Evolutionary conservation across 2,329 filamentous ascomycete genomes (phyloP).

Genomic region (Trichophyton equinum): DNA sequence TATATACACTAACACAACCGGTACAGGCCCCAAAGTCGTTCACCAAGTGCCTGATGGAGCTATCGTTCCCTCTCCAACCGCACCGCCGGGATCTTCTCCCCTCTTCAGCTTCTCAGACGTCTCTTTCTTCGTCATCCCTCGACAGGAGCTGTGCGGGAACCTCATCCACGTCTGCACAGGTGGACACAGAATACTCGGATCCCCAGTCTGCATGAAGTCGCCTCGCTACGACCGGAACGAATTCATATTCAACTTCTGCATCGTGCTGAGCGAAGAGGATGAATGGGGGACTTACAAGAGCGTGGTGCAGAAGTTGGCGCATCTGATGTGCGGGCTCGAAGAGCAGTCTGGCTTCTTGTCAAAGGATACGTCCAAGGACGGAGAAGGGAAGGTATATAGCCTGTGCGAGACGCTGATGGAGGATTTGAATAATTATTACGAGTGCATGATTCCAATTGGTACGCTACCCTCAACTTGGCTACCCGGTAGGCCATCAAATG

Average conservation of each 20-base stretch:
- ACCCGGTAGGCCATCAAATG: no score
- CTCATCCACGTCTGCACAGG: constrained; percentile 59
- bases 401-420: constrained; percentile 79
- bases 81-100: constrained; percentile 41
- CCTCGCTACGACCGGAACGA: constrained; percentile 79
- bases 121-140: constrained; percentile 85
- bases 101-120: constrained; percentile 78
- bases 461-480: constrained; percentile 22
- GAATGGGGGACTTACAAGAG: constrained; percentile 71
- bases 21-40: constrained; percentile 47
- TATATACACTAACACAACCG: constrained; percentile 3
- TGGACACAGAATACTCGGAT: constrained; percentile 71
- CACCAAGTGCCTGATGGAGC: constrained; percentile 52
- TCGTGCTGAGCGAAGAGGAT: constrained; percentile 58
- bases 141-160: constrained; percentile 88
- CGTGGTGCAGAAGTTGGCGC: constrained; percentile 73
- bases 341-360: constrained; percentile 73
- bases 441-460: constrained; percentile 97
- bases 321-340: constrained; percentile 78
- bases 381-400: constrained; percentile 45
- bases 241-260: constrained; percentile 96
- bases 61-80: constrained; percentile 37
- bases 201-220: constrained; percentile 76
- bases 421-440: constrained; percentile 91
- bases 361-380: constrained; percentile 32